phyloP scores from a whole-genome alignment of 139 green algal species.

The Asterochloris erici region DNA sequence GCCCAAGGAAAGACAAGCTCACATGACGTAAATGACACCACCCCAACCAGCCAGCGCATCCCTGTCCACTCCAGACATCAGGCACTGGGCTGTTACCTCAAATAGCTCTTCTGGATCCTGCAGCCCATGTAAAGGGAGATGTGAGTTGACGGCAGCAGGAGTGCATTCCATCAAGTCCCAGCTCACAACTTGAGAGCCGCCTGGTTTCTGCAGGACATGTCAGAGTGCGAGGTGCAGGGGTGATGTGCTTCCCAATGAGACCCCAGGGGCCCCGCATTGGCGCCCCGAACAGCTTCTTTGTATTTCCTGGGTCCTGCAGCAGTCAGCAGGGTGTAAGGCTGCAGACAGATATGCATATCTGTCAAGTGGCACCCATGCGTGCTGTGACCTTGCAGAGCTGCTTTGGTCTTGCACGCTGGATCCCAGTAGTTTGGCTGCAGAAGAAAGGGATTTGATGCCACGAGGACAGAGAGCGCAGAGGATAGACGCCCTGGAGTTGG shows the following conservation, averaged over 20 bases:
- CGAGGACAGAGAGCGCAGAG: too few relatives aligned
- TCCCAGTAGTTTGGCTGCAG: too few relatives aligned
- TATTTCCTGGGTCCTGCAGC: too few relatives aligned
- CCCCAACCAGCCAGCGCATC: slow-evolving; percentile 97
- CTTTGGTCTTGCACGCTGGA: too few relatives aligned
- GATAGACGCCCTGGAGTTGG: too few relatives aligned
- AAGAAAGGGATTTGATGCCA: too few relatives aligned
- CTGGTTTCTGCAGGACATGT: neutral
- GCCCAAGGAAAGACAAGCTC: slow-evolving; percentile 1
- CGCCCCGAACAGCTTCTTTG: too few relatives aligned
- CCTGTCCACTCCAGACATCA: slow-evolving; percentile 87
- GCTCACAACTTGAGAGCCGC: neutral
- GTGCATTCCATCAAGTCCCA: neutral
- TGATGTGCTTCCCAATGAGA: neutral
- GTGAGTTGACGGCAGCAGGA: neutral
- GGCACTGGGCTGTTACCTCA: slow-evolving; percentile 88
- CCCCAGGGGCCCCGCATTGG: neutral
- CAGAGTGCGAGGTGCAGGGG: neutral
- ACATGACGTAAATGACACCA: slow-evolving; percentile 90
- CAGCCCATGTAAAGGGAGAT: neutral
- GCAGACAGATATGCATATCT: too few relatives aligned
- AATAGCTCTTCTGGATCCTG: slow-evolving; percentile 94
- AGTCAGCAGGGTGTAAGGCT: too few relatives aligned
- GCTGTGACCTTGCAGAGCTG: too few relatives aligned
- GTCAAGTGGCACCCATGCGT: too few relatives aligned